Conservation (phyloP, 306 rosid species). For the Oxytropis ochrocephala region DNA sequence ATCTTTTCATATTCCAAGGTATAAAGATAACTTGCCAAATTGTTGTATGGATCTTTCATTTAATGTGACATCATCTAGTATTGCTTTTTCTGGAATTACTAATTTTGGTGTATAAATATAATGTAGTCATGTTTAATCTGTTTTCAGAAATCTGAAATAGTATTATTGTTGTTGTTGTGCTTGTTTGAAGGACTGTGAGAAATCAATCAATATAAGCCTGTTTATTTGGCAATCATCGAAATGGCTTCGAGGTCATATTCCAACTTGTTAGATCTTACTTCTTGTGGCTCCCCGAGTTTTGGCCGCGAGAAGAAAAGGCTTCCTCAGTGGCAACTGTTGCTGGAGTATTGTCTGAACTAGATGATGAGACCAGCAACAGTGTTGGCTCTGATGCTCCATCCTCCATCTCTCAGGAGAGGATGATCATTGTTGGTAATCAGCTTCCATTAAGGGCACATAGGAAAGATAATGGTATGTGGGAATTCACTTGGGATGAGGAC, state of each 20-base stretch:
- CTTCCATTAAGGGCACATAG: constrained; percentile 58
- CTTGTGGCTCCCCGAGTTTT: constrained; percentile 55
- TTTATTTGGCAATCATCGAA: constrained; percentile 1
- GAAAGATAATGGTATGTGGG: constrained; percentile 52
- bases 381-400: constrained; percentile 80
- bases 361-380: constrained; percentile 56
- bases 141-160: constrained; percentile 23
- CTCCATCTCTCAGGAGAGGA: constrained; percentile 64
- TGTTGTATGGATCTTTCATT: not conserved
- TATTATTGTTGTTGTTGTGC: constrained; percentile 4
- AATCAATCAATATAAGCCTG: constrained; percentile 8
- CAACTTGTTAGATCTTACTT: constrained; percentile 73
- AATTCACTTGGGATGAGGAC: constrained; percentile 78
- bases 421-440: constrained; percentile 84
- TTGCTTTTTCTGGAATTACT: not conserved
- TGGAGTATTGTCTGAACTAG: constrained; percentile 76
- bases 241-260: constrained; percentile 93
- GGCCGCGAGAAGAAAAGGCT: constrained; percentile 72
- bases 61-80: not conserved
- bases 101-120: not conserved
- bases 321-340: constrained; percentile 75
- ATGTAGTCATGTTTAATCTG: not conserved
- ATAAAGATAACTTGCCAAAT: not conserved
- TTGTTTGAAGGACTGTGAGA: constrained; percentile 22
- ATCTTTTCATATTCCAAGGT: not conserved